phyloP scores from a whole-genome alignment of 1,139 yeast genomes.

The Debaryomyces robertsiae region DNA sequence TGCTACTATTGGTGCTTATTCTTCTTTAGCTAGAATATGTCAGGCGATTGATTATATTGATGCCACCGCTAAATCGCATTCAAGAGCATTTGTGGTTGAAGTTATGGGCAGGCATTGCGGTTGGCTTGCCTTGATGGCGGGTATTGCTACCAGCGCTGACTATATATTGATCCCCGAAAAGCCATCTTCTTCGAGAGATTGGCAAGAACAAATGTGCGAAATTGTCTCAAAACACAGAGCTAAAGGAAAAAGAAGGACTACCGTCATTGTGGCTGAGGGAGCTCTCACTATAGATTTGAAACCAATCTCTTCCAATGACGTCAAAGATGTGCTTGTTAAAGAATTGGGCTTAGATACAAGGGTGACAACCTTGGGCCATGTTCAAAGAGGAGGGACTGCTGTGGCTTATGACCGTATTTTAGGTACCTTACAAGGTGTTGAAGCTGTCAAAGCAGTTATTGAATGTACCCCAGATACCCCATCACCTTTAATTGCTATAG shows the following conservation, averaged over 20 bases:
- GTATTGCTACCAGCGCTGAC: slow-evolving; percentile 81
- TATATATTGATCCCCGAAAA: slow-evolving; percentile 80
- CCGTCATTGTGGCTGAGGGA: slow-evolving; percentile 83
- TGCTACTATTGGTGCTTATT: slow-evolving; percentile 79
- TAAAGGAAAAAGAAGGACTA: slow-evolving; percentile 75
- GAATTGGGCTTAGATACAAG: slow-evolving; percentile 72
- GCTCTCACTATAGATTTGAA: slow-evolving; percentile 68
- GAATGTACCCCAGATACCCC: slow-evolving; percentile 71
- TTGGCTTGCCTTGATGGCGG: slow-evolving; percentile 84
- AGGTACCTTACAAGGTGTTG: slow-evolving; percentile 83
- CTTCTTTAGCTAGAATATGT: slow-evolving; percentile 75
- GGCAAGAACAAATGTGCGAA: slow-evolving; percentile 68
- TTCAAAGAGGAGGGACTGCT: slow-evolving; percentile 85
- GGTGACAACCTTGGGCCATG: slow-evolving; percentile 80
- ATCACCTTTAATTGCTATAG: slow-evolving; percentile 74
- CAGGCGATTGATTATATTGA: slow-evolving; percentile 80
- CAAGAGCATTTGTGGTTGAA: slow-evolving; percentile 81
- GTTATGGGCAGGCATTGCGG: slow-evolving; percentile 95
- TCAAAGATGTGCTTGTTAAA: slow-evolving; percentile 68
- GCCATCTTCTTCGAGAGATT: slow-evolving; percentile 60
- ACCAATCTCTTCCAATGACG: slow-evolving; percentile 67
- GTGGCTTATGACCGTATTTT: slow-evolving; percentile 76
- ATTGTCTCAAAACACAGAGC: slow-evolving; percentile 68
- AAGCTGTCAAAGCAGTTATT: slow-evolving; percentile 76
- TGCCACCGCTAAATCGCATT: slow-evolving; percentile 82